These are phyloP conservation scores for Apiospora aurea DNA, from an alignment of 2,329 filamentous ascomycete genomes.

Conservation along the genomic window DNA sequence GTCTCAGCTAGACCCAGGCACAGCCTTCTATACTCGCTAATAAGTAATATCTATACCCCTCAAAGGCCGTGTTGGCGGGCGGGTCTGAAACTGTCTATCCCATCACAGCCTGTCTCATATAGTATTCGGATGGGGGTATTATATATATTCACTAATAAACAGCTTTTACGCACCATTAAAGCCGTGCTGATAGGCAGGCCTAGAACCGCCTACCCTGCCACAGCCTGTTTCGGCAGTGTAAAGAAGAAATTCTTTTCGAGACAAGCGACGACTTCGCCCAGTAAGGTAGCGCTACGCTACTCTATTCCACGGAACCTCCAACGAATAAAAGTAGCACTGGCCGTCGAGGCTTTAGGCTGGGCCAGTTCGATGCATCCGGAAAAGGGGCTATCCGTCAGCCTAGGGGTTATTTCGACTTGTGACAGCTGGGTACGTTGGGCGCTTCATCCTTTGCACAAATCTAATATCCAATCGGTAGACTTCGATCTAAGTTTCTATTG, in stretches of 20 bases:
- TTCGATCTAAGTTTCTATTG: neutral
- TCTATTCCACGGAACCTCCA: neutral
- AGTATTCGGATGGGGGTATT: no score
- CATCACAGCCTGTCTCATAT: neutral
- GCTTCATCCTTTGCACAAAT: neutral
- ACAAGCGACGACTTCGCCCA: no score
- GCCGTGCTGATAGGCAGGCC: neutral
- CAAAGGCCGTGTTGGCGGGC: constrained; percentile 1
- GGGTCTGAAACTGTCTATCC: neutral
- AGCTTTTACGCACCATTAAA: neutral
- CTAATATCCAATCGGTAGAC: constrained; percentile 3
- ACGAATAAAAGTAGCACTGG: neutral
- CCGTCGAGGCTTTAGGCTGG: constrained; percentile 3
- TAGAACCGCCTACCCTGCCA: neutral
- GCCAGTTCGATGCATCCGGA: constrained; percentile 5
- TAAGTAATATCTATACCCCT: neutral
- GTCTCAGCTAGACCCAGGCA: neutral
- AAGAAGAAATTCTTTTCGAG: neutral
- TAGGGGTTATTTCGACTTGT: neutral
- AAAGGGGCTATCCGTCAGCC: constrained; percentile 9
- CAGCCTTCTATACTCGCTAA: neutral
- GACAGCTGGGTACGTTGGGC: neutral
- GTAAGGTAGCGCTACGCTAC: neutral
- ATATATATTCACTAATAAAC: neutral
- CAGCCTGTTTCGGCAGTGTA: neutral